These are phyloP conservation scores for Gautieria morchelliformis DNA, from an alignment of 768 basidiomycete genomes.

Conservation along the genomic window DNA sequence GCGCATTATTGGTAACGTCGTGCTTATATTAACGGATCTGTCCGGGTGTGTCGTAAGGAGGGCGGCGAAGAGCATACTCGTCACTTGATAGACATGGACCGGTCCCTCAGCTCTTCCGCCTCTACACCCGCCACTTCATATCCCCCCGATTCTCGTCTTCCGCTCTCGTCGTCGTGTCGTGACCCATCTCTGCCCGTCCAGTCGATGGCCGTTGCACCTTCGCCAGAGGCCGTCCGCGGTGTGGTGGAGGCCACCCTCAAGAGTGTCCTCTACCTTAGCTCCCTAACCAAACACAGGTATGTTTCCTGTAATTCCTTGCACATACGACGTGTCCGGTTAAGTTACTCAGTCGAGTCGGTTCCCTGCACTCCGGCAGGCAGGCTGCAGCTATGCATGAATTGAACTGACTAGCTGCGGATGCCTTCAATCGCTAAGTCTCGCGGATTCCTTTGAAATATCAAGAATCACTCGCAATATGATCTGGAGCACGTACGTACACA, in stretches of 20 bases:
- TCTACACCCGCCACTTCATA: neutral
- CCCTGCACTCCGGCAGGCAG: no score
- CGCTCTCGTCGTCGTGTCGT: neutral
- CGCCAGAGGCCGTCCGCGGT: neutral
- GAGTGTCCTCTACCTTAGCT: conserved; percentile 31
- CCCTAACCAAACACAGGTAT: no score
- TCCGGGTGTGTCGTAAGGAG: conserved; percentile 72
- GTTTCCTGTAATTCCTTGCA: no score
- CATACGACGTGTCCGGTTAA: no score
- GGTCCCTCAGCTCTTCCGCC: neutral
- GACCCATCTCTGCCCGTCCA: neutral
- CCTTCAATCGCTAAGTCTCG: no score
- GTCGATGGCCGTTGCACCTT: neutral
- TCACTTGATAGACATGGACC: neutral
- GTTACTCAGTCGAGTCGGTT: no score
- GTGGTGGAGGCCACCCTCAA: conserved; percentile 16
- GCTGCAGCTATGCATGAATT: no score
- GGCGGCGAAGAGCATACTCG: conserved; percentile 35
- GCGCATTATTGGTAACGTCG: conserved; percentile 24
- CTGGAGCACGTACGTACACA: no score
- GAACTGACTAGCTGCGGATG: no score
- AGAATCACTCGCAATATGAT: no score
- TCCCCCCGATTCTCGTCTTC: neutral
- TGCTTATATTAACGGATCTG: neutral
- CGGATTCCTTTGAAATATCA: no score